phyloP scores from a whole-genome alignment of 371 early-diverging fungal genomes.

The Apophysomyces sp. region DNA sequence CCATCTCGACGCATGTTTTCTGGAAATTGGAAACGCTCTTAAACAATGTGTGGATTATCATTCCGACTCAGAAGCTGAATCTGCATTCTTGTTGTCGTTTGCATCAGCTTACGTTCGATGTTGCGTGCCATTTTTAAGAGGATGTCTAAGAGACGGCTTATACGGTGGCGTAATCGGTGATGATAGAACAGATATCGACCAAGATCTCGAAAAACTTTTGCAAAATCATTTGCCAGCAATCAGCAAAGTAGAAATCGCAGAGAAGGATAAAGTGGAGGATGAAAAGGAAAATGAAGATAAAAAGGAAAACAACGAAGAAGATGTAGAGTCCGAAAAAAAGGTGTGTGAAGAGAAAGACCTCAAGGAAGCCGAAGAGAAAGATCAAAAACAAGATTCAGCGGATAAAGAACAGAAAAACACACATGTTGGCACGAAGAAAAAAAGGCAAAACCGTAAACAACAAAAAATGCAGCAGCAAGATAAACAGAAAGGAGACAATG shows the following conservation, averaged over 20 bases:
- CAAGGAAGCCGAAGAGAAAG: neutral
- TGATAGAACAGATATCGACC: constrained; percentile 8
- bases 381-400: too few relatives aligned
- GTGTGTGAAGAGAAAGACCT: neutral
- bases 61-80: constrained; percentile 18
- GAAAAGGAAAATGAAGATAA: neutral
- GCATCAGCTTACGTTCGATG: constrained; percentile 39
- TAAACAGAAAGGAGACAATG: too few relatives aligned
- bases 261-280: neutral
- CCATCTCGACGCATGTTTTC: constrained; percentile 35
- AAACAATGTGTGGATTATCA: constrained; percentile 40
- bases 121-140: constrained; percentile 43
- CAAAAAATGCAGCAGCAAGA: too few relatives aligned
- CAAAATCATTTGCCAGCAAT: constrained; percentile 19
- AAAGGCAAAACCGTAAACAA: too few relatives aligned
- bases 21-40: constrained; percentile 41
- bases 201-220: constrained; percentile 24
- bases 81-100: constrained; percentile 29
- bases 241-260: neutral
- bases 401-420: too few relatives aligned
- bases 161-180: constrained; percentile 27
- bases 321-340: neutral
- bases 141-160: constrained; percentile 45
- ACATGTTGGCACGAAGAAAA: too few relatives aligned
- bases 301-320: neutral